These are phyloP conservation scores for Kazachstania sp. DNA, from an alignment of 1,139 yeast genomes.

Conservation along the genomic window DNA sequence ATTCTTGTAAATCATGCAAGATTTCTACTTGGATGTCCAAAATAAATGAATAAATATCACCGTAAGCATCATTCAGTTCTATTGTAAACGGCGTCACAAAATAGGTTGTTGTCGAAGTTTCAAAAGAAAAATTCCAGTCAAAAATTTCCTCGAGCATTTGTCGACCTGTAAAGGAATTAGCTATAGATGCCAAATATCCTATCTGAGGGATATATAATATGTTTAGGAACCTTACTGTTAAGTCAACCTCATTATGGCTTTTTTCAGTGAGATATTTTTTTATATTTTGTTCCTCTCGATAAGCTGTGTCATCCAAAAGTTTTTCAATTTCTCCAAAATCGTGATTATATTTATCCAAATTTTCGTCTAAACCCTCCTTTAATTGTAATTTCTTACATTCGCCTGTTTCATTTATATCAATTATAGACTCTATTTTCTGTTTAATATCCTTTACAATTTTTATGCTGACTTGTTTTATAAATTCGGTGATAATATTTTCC, in stretches of 20 bases:
- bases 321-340: constrained; percentile 35
- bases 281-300: constrained; percentile 8
- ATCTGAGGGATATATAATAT: constrained; percentile 40
- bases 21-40: constrained; percentile 39
- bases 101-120: constrained; percentile 34
- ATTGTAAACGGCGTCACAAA: constrained; percentile 32
- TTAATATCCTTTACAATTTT: constrained; percentile 9
- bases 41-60: constrained; percentile 37
- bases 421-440: constrained; percentile 16
- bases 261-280: not conserved
- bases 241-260: constrained; percentile 9
- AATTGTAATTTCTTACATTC: constrained; percentile 31
- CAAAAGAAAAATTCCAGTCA: constrained; percentile 35
- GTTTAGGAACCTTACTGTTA: constrained; percentile 23
- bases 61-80: constrained; percentile 34
- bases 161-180: constrained; percentile 10
- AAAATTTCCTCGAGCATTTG: constrained; percentile 7
- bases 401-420: constrained; percentile 34
- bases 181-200: constrained; percentile 35
- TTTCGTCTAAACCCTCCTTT: constrained; percentile 27
- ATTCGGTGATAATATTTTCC: constrained; percentile 6
- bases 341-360: constrained; percentile 31
- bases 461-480: constrained; percentile 7
- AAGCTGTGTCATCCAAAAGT: constrained; percentile 28
- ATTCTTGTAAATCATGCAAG: constrained; percentile 31